Evolutionary conservation across 139 green algal genomes (phyloP), one percentile per base, ranked within the genome.

Genomic region (Monoraphidium neglectum): DNA sequence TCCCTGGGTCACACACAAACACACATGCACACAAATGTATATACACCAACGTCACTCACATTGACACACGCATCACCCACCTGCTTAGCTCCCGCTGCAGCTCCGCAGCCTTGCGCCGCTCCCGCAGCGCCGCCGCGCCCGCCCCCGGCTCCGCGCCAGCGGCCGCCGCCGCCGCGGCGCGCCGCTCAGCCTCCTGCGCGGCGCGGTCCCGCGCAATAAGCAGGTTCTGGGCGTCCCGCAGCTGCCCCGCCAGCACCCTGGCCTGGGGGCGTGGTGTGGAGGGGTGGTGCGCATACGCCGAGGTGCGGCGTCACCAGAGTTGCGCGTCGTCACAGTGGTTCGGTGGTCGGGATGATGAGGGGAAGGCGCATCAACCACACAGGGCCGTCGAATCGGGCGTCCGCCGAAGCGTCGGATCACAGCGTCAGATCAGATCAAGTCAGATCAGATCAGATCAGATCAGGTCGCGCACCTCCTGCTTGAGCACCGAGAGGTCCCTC

Each of bases 221-320:
- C 35, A 79, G 65, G 72, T 94, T 94, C 67, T 93, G 82, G 0
- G 88, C 86, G 21, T 94, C 88, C 0, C 84, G 75, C 66, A 93
- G 74, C 80, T 92, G 82, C 6, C 79, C 72, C 13, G 77, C 56
- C 32, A 93, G 74, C 33, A 77, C 60, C 10, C 84, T 81, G 0
- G 87, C 78, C 81, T 87, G 43, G 43, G 43, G 43, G 43, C 43
- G 8, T 51, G 8, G 8, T 8, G 43, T 51, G 43, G 43, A 12
- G 43, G 43, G 8, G 43, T 51, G n/a, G n/a, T n/a, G n/a, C n/a
- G n/a, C n/a, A n/a, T n/a, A n/a, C n/a, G n/a, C n/a, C n/a, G n/a
- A n/a, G n/a, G n/a, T n/a, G n/a, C n/a, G n/a, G n/a, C n/a, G n/a
- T n/a, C n/a, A n/a, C n/a, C n/a, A n/a, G n/a, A n/a, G n/a, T n/a